Percentiles rank a stretch among this genome's conserved stretches.
Conservation (phyloP, 2,329 filamentous ascomycete species). For the Madurella mycetomatis region DNA sequence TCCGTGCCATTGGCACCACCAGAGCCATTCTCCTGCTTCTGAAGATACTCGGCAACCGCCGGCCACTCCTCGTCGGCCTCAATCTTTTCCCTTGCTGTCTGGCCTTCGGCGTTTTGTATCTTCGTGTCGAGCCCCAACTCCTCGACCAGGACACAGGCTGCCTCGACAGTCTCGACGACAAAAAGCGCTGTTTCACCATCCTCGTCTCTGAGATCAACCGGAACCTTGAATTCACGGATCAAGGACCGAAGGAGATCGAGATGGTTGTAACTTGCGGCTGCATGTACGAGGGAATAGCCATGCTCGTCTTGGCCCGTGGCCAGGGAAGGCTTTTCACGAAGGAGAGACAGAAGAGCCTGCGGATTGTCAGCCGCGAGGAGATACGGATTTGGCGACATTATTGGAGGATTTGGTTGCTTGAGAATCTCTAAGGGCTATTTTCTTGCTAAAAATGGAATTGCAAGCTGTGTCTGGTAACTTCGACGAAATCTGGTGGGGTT, state of each 20-base stretch:
- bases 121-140: slow-evolving; percentile 68
- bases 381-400: slow-evolving; percentile 59
- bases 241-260: slow-evolving; percentile 72
- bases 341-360: slow-evolving; percentile 65
- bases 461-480: background rate
- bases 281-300: slow-evolving; percentile 91
- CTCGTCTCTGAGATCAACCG: slow-evolving; percentile 79
- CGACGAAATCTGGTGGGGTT: slow-evolving; percentile 15
- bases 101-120: slow-evolving; percentile 66
- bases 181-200: slow-evolving; percentile 94
- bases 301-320: slow-evolving; percentile 80
- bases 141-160: slow-evolving; percentile 75
- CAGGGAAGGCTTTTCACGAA: slow-evolving; percentile 68
- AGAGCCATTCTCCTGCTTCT: slow-evolving; percentile 28
- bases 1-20: slow-evolving; percentile 21
- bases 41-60: slow-evolving; percentile 68
- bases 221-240: slow-evolving; percentile 69
- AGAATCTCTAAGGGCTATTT: background rate
- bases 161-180: slow-evolving; percentile 75
- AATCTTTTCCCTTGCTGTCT: slow-evolving; percentile 78
- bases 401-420: background rate
- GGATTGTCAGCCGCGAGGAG: slow-evolving; percentile 80
- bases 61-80: slow-evolving; percentile 73
- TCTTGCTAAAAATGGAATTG: background rate
- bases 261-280: slow-evolving; percentile 89